Conservation (phyloP, 805 yeast species). For the Yarrowia keelungensis region DNA sequence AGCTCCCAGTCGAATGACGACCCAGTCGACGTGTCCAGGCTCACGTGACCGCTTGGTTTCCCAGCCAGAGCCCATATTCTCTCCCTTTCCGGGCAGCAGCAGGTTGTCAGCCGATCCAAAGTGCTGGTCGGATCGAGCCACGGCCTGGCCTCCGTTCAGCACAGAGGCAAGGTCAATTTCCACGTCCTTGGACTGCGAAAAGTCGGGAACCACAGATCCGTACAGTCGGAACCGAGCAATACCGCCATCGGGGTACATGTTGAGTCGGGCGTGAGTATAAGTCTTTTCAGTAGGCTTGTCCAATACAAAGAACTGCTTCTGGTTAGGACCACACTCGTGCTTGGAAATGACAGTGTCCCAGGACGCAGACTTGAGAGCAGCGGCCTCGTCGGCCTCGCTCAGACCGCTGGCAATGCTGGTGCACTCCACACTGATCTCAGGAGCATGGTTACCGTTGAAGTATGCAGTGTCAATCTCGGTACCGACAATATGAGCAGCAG, state of each 20-base stretch:
- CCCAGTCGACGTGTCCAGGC: constrained; percentile 92
- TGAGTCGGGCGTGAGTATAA: constrained; percentile 81
- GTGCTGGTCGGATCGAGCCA: constrained; percentile 86
- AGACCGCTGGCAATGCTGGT: constrained; percentile 45
- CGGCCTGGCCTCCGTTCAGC: constrained; percentile 86
- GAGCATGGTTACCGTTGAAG: constrained; percentile 96
- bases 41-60: constrained; percentile 89
- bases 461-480: constrained; percentile 92
- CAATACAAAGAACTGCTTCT: constrained; percentile 80
- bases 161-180: constrained; percentile 81
- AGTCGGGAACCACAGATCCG: constrained; percentile 80
- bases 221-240: constrained; percentile 92
- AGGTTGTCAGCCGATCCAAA: constrained; percentile 92
- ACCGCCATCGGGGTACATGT: constrained; percentile 98
- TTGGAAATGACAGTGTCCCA: constrained; percentile 80
- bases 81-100: constrained; percentile 91
- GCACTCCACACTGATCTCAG: constrained; percentile 85
- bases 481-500: constrained; percentile 78
- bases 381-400: constrained; percentile 45
- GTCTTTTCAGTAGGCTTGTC: constrained; percentile 62
- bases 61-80: constrained; percentile 99
- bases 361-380: constrained; percentile 42
- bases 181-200: constrained; percentile 56
- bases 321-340: constrained; percentile 87
- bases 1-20: constrained; percentile 78